Conservation (phyloP, 1,139 yeast genomes). For the Blastobotrys proliferans region DNA sequence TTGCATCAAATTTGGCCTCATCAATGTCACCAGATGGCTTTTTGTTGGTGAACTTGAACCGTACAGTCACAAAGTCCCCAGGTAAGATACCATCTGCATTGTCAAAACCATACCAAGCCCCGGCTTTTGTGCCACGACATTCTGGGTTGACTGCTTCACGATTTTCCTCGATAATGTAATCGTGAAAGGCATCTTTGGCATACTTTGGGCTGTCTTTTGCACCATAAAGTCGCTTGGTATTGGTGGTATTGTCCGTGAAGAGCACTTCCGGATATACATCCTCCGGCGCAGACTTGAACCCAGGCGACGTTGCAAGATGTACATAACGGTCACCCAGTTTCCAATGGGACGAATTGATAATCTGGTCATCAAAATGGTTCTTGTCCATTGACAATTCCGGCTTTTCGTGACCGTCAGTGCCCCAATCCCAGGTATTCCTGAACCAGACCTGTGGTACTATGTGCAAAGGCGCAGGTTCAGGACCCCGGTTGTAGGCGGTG, state of each 20-base stretch:
- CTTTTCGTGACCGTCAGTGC: conserved; percentile 42
- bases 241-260: conserved; percentile 90
- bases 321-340: conserved; percentile 70
- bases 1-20: conserved; percentile 70
- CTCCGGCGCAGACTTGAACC: conserved; percentile 35
- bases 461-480: conserved; percentile 82
- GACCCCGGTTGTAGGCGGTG: conserved; percentile 85
- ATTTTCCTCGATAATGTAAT: conserved; percentile 61
- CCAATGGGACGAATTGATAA: conserved; percentile 61
- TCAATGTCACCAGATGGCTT: conserved; percentile 49
- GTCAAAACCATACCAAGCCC: conserved; percentile 80
- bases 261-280: conserved; percentile 74
- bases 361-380: conserved; percentile 17
- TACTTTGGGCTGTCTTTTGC: conserved; percentile 44
- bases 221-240: conserved; percentile 60
- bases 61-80: conserved; percentile 82
- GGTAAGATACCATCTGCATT: conserved; percentile 76
- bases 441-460: conserved; percentile 80
- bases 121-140: conserved; percentile 65
- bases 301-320: conserved; percentile 88
- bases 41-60: conserved; percentile 63
- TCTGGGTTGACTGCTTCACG: conserved; percentile 65
- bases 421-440: conserved; percentile 96
- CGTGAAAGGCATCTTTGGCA: conserved; percentile 92
- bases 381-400: neutral